Base-by-base conservation (phyloP, 2,329 filamentous ascomycete species). In the Pseudohalonectria lignicola region DNA sequence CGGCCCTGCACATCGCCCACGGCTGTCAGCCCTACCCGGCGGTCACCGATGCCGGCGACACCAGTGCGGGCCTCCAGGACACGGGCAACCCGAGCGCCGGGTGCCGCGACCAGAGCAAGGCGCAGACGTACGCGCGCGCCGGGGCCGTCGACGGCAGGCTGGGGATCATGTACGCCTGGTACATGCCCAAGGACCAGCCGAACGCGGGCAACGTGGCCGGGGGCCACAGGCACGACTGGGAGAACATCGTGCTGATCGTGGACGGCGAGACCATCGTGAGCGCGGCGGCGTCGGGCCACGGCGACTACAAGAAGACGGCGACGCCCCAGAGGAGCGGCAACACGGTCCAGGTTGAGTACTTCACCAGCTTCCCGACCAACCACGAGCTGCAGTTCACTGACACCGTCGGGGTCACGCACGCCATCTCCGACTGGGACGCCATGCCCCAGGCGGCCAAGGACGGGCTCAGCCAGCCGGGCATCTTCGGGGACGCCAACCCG, bases 181-280 rank as follows among this genome's bases (percentile, higher is more conserved):
- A 64, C 47, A 54, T 61, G 46, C 62, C 62, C 36, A 66, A 67
- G 48, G 62, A 66, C 41, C 49, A 57, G 43, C 58, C 60, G n/a
- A 43, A 43, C 21, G 34, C 40, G 1, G 55, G 52, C 0, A 43
- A 45, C 31, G 51, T 52, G 10, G n/a, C n/a, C n/a, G 53, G 61
- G 3, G 48, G 49, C 7, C 58, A 62, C 42, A 52, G 59, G 3
- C 54, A 61, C 41, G 59, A 62, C 45, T 62, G 57, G 53, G 58
- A 62, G 44, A 50, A 43, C 36, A 38, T 53, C 10, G 49, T 61
- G 5, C 45, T 61, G 19, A 49, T 48, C 49, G 36, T 61, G 33
- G 47, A 54, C 39, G 46, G 46, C 36, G 49, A 45, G 1, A 37
- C 31, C 15, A 55, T 64, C 41, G 41, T 53, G 31, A 56, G 52